Evolutionary conservation across 2,329 filamentous ascomycete genomes (phyloP), one percentile per base, ranked within the genome.

Genomic region (Hypoxylon sp.): DNA sequence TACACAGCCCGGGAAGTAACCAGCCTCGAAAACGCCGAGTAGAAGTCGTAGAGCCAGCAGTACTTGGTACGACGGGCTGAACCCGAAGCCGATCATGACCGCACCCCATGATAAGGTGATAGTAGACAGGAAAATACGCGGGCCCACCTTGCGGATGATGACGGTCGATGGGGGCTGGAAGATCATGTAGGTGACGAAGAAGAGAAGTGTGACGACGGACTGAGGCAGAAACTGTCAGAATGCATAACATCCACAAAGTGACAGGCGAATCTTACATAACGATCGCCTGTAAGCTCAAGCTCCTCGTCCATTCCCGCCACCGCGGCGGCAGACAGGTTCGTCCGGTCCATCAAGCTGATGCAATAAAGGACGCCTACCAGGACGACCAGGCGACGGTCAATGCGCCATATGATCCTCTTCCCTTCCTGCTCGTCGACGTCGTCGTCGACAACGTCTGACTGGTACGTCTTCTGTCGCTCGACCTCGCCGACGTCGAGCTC

Each of bases 261-360:
- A 22, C 26, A 4, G 37, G 30, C 22, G 10, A 32, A 39, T 24
- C 67, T 70, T 43, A 74, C 72, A 41, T 76, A 76, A 72, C 81
- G 78, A 54, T 80, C 79, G 5, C 79, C 80, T 1, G 79, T 46
- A 1, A 87, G 75, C 2, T 72, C 48, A 24, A 87, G 75, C 49
- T 87, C 85, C 1, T 65, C 66, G 15, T 73, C 71, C 83, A 87
- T 85, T 54, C 85, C 91, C 19, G 92, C 91, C 74, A 94, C 89
- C 47, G 86, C 86, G 41, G 91, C 91, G 20, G 86, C 82, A n/a
- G 86, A 86, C 74, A 94, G 78, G 76, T 94, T 94, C 1, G 90
- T 92, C 30, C 92, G 83, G 73, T 95, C 92, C 87, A 94, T 91
- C 62, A 94, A 79, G 67, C 86, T 90, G 70, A 92, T 82, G 74